Percentiles rank a stretch among this genome's conserved stretches.
phyloP scores from a whole-genome alignment of 257 asterid genomes.

The Anisodus tanguticus region DNA sequence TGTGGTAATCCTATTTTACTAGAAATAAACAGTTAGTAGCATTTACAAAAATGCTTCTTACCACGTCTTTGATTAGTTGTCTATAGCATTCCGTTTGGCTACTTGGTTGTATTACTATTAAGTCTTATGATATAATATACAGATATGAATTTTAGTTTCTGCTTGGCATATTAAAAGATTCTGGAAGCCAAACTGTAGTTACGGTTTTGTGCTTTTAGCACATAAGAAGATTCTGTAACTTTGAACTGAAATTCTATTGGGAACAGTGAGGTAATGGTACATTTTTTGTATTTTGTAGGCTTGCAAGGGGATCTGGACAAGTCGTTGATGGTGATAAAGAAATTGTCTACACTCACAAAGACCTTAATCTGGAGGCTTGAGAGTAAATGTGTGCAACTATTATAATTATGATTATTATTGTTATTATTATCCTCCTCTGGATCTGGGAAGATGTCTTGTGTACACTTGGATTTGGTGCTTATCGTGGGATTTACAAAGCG shows the following conservation, averaged over 20 bases:
- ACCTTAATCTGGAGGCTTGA: constrained; percentile 37
- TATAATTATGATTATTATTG: neutral
- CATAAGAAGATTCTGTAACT: neutral
- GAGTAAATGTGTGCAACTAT: constrained; percentile 15
- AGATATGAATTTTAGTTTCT: neutral
- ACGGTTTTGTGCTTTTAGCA: neutral
- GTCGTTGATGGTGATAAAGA: constrained; percentile 56
- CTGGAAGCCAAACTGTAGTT: neutral
- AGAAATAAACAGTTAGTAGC: neutral
- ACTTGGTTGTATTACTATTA: neutral
- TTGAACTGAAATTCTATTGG: neutral
- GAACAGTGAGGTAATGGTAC: neutral
- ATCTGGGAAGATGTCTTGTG: constrained; percentile 6
- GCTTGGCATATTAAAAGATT: neutral
- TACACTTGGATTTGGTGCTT: constrained; percentile 24
- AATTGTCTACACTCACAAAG: constrained; percentile 56
- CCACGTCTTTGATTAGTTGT: neutral
- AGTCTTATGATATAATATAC: neutral
- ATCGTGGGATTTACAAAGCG: neutral
- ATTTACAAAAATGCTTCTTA: neutral
- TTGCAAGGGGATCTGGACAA: constrained; percentile 60
- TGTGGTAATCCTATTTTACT: neutral
- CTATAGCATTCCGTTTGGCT: neutral
- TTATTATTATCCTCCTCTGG: constrained; percentile 4
- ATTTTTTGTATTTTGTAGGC: constrained; percentile 38